Evolutionary conservation across 192 early-diverging fungal genomes (phyloP), one percentile per base, ranked within the genome.

Genomic region (Phycomyces nitens): DNA sequence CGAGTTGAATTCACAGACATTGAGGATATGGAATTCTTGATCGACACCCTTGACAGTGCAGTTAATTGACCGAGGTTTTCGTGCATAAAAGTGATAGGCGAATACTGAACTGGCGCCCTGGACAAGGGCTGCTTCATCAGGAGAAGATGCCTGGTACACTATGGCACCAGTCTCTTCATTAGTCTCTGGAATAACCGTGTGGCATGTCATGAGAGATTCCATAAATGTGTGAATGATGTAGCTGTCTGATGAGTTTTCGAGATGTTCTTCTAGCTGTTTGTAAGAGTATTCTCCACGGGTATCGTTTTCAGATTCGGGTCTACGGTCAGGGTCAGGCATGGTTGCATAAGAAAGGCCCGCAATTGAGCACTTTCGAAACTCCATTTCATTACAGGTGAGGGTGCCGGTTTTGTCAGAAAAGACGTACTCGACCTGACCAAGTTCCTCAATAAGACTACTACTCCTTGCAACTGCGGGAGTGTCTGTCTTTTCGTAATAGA

Each of bases 1-100:
- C 23, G 91, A 93, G 64, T 96, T 95, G 78, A 98, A 98, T 70
- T 98, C 95, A 75, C 90, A 91, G 62, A 96, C 92, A 63, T 94
- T 92, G 41, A 98, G 82, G 16, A 98, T 85, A 68, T 89, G 88
- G 70, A 86, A 96, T 68, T 94, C 92, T 24, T 70, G 18, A 24
- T 80, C 78, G 11, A 56, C 20, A 0, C 67, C 70, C 24, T 76
- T 72, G 59, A 77, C 76, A 12, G 44, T 58, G 40, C 84, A 78
- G 27, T 71, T 77, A 39, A 86, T 82, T 7, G 80, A 82, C 15
- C 79, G 80, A 9, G 85, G 85, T 40, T 80, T 70, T 39, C 85
- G 81, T 1, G 82, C 76, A 50, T 82, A 80, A 59, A 92, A 92
- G 16, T 73, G 73, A 75, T 86, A 91, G 29, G 75, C 85, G 34